Conservation (phyloP, 2,329 filamentous ascomycete species). For the Drechslerella coelobrocha region DNA sequence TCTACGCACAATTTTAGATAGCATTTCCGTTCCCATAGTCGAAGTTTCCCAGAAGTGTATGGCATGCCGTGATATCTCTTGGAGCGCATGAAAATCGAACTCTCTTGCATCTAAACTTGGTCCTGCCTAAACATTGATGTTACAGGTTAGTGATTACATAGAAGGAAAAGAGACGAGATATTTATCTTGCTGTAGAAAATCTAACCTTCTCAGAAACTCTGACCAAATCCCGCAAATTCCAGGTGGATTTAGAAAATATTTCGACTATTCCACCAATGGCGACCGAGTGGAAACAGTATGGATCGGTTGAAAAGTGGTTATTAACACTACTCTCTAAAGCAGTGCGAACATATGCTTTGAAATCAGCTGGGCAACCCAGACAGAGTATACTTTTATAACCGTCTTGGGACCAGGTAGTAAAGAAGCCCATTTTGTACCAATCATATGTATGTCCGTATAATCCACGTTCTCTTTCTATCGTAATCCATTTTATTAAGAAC, state of each 20-base stretch:
- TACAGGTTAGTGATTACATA: no score
- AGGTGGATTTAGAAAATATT: not conserved
- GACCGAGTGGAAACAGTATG: slow-evolving; percentile 22
- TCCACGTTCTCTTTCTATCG: not conserved
- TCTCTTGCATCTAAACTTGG: no score
- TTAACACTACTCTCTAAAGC: not conserved
- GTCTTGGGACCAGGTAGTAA: slow-evolving; percentile 17
- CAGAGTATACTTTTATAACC: slow-evolving; percentile 19
- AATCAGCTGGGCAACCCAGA: slow-evolving; percentile 2
- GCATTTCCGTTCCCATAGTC: slow-evolving; percentile 12
- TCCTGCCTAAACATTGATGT: no score
- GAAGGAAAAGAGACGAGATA: no score
- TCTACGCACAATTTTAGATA: slow-evolving; percentile 15
- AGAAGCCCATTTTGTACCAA: slow-evolving; percentile 20
- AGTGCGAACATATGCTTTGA: not conserved
- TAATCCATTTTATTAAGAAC: slow-evolving; percentile 8
- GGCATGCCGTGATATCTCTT: slow-evolving; percentile 17
- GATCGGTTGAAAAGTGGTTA: slow-evolving; percentile 7
- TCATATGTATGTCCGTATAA: not conserved
- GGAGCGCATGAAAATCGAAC: slow-evolving; percentile 6
- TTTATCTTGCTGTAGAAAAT: no score
- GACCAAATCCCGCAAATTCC: slow-evolving; percentile 10
- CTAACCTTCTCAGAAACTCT: slow-evolving; percentile 7
- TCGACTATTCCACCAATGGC: slow-evolving; percentile 2
- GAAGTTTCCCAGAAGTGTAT: slow-evolving; percentile 11